Conservation (phyloP, 257 asterid genomes). For the Plectranthus barbatus region DNA sequence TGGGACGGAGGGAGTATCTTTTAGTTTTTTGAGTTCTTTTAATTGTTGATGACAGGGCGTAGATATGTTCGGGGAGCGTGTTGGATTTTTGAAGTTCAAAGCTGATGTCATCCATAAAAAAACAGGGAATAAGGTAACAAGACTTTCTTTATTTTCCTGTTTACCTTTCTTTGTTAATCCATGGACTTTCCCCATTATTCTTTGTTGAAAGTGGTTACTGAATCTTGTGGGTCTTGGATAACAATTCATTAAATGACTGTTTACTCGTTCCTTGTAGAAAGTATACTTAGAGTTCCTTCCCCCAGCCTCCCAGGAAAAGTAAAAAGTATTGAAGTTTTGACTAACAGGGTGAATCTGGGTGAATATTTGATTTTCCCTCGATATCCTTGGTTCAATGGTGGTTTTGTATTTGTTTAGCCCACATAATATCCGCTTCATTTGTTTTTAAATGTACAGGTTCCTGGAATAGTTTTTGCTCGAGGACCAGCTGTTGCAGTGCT, state of each 20-base stretch:
- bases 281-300: not conserved
- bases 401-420: conserved; percentile 2
- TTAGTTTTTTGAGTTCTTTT: not conserved
- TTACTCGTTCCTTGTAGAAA: not conserved
- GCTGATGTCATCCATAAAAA: conserved; percentile 74
- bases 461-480: conserved; percentile 89
- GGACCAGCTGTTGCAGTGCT: conserved; percentile 97
- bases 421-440: conserved; percentile 6
- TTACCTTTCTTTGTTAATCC: not conserved
- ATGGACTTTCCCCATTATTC: not conserved
- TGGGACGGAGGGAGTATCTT: too few species aligned
- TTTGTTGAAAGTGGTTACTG: not conserved
- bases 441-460: conserved; percentile 47
- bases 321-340: not conserved
- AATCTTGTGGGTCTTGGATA: not conserved
- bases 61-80: conserved; percentile 92
- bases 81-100: conserved; percentile 86
- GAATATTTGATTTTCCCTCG: not conserved
- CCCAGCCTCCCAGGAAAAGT: not conserved
- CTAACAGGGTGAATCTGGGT: too few species aligned
- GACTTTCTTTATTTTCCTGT: not conserved
- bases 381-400: not conserved
- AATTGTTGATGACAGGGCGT: conserved; percentile 48
- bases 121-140: conserved; percentile 59
- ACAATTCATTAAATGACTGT: not conserved